These are phyloP conservation scores for Penicillium samsonianum DNA, from an alignment of 495 filamentous ascomycete species.

Conservation along the genomic window DNA sequence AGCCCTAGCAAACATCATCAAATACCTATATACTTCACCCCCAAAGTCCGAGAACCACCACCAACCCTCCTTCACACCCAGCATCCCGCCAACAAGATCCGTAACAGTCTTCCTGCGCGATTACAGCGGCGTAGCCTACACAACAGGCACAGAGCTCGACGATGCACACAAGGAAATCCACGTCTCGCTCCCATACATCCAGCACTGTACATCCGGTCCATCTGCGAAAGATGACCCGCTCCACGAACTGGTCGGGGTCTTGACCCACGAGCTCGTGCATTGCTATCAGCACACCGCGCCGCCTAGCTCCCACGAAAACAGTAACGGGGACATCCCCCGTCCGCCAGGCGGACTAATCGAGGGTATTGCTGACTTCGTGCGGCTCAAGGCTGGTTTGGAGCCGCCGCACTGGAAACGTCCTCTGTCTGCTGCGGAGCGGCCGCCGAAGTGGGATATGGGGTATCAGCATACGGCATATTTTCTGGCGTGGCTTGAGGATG, in stretches of 20 bases:
- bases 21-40: slow-evolving; percentile 59
- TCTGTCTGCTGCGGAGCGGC: slow-evolving; percentile 46
- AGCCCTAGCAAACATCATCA: slow-evolving; percentile 65
- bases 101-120: slow-evolving; percentile 83
- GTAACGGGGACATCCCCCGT: slow-evolving; percentile 17
- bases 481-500: slow-evolving; percentile 67
- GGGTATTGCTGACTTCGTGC: slow-evolving; percentile 92
- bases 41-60: slow-evolving; percentile 5
- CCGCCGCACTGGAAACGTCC: slow-evolving; percentile 83
- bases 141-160: slow-evolving; percentile 79
- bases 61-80: slow-evolving; percentile 29
- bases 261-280: slow-evolving; percentile 93
- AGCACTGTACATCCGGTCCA: slow-evolving; percentile 37
- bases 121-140: slow-evolving; percentile 86
- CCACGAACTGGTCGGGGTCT: slow-evolving; percentile 76
- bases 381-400: slow-evolving; percentile 67
- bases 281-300: slow-evolving; percentile 83
- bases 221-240: slow-evolving; percentile 31
- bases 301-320: slow-evolving; percentile 37
- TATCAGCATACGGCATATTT: slow-evolving; percentile 95
- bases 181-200: slow-evolving; percentile 77
- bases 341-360: slow-evolving; percentile 82
- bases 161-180: slow-evolving; percentile 94
- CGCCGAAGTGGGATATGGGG: slow-evolving; percentile 76
- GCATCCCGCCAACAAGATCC: slow-evolving; percentile 63